These are phyloP conservation scores for Pseudocercospora fijiensis DNA, from an alignment of 2,329 filamentous ascomycete genomes.

Conservation along the genomic window DNA sequence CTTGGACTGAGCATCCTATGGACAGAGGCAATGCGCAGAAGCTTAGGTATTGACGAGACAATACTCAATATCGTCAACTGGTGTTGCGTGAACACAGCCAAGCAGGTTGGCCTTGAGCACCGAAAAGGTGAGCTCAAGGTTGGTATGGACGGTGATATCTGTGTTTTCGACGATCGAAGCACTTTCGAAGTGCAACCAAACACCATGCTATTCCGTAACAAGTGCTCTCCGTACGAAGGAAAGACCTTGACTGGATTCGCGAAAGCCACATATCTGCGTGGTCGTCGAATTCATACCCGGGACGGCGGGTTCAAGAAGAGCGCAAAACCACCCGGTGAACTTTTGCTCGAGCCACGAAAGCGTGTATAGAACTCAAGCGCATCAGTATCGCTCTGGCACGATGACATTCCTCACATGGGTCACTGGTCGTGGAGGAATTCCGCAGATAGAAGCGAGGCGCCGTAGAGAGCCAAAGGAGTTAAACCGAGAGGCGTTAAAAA, in stretches of 20 bases:
- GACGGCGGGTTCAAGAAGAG: conserved; percentile 64
- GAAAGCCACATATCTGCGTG: conserved; percentile 80
- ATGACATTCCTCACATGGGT: background rate
- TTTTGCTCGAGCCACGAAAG: conserved; percentile 53
- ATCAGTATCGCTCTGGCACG: background rate
- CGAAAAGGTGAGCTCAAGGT: conserved; percentile 77
- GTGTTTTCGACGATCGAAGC: conserved; percentile 83
- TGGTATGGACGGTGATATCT: conserved; percentile 87
- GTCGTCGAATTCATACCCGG: conserved; percentile 69
- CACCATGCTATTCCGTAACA: conserved; percentile 93
- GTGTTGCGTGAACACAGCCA: conserved; percentile 82
- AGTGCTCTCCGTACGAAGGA: conserved; percentile 86
- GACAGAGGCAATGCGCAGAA: conserved; percentile 68
- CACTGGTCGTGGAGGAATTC: background rate
- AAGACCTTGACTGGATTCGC: conserved; percentile 75
- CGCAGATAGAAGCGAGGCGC: background rate
- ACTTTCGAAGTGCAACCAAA: conserved; percentile 67
- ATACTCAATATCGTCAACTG: conserved; percentile 79
- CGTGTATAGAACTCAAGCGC: background rate
- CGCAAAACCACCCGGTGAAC: conserved; percentile 47
- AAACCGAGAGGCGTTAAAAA: background rate
- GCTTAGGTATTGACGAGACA: conserved; percentile 51
- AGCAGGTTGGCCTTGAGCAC: conserved; percentile 79
- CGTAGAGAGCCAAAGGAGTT: background rate
- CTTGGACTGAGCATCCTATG: conserved; percentile 88